phyloP scores from a whole-genome alignment of 768 basidiomycete species.

The Panaeolus cyanescens region DNA sequence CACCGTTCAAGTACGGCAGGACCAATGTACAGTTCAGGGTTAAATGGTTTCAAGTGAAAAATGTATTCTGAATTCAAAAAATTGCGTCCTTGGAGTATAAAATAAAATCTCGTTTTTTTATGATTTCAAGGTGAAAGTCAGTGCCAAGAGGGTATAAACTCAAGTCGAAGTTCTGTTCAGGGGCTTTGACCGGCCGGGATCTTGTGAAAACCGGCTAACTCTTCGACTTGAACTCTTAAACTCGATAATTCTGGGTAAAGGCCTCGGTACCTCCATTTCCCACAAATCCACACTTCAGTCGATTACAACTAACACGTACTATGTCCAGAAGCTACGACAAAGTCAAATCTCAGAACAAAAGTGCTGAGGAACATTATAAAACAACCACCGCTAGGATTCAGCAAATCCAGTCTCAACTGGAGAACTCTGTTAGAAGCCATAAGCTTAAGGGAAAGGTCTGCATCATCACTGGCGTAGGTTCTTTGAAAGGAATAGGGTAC shows the following conservation, averaged over 20 bases:
- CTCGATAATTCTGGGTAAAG: constrained; percentile 3
- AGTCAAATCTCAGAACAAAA: constrained; percentile 25
- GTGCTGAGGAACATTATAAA: constrained; percentile 54
- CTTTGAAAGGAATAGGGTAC: constrained; percentile 87
- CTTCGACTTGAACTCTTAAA: neutral
- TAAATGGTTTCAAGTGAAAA: too few species aligned
- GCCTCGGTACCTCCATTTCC: neutral
- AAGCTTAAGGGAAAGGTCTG: constrained; percentile 79
- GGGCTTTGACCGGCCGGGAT: constrained; percentile 6
- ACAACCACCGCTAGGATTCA: constrained; percentile 66
- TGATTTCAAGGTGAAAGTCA: too few species aligned
- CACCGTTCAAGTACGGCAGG: neutral
- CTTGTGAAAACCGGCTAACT: constrained; percentile 5
- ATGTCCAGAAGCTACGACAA: constrained; percentile 34
- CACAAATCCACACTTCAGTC: constrained; percentile 4
- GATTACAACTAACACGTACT: neutral
- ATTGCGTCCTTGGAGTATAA: neutral
- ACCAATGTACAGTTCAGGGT: too few species aligned
- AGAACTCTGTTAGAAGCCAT: constrained; percentile 48
- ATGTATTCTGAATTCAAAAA: too few species aligned
- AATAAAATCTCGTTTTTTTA: neutral
- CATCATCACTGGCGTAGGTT: constrained; percentile 87
- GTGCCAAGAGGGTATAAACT: too few species aligned
- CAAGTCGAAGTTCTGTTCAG: neutral
- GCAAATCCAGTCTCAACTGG: constrained; percentile 69